Conservation (phyloP, 2,329 filamentous ascomycete genomes). For the Zelopaecilomyces penicillatus region DNA sequence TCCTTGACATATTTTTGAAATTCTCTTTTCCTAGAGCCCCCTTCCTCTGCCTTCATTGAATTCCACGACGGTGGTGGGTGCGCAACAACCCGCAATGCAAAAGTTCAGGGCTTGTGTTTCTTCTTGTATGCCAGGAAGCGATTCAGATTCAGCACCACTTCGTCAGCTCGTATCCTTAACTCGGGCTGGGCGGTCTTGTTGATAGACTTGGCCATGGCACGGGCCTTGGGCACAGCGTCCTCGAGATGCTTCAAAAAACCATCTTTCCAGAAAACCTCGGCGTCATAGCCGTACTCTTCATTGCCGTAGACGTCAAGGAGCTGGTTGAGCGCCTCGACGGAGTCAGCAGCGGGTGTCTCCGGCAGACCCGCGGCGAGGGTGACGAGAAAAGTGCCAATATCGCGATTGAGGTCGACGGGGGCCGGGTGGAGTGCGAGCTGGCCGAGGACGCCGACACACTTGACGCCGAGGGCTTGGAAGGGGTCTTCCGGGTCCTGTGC, state of each 20-base stretch:
- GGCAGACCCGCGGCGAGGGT: constrained; percentile 44
- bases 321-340: constrained; percentile 57
- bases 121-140: constrained; percentile 59
- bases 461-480: constrained; percentile 55
- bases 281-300: constrained; percentile 49
- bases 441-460: constrained; percentile 59
- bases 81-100: not conserved
- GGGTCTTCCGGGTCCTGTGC: constrained; percentile 36
- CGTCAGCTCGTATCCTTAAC: constrained; percentile 51
- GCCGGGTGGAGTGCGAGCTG: constrained; percentile 51
- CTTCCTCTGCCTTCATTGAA: not conserved
- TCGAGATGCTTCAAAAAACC: constrained; percentile 52
- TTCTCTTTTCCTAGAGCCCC: not conserved
- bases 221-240: constrained; percentile 43
- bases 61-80: no score
- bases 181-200: constrained; percentile 52
- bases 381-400: constrained; percentile 56
- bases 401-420: constrained; percentile 46
- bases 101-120: constrained; percentile 37
- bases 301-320: constrained; percentile 61
- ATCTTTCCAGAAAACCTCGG: constrained; percentile 55
- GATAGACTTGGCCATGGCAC: constrained; percentile 49
- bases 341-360: constrained; percentile 46
- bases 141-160: constrained; percentile 50
- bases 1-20: not conserved